Base-by-base conservation (phyloP, 345 rosid species). In the Acer yangbiense region DNA sequence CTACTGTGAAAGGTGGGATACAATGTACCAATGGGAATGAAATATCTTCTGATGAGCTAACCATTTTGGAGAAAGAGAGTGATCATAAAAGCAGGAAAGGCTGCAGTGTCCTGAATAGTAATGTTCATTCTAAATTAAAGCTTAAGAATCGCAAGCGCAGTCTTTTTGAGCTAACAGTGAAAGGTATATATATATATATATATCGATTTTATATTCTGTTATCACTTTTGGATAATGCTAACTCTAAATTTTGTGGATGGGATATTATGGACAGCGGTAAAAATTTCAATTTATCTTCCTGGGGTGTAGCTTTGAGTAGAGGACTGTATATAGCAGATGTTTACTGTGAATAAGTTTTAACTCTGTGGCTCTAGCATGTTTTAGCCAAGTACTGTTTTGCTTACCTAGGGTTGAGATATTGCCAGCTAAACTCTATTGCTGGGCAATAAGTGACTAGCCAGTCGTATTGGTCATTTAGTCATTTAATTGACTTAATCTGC, bases 121-220 rank as follows among this genome's bases (percentile, higher is more conserved):
- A 29, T 50, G 63, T 73, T 61, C 72, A 44, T 68, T 4, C 69
- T 80, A 58, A 57, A 52, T 65, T 68, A 48, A 82, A 76, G 71
- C 74, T 75, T 21, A 86, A 82, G 76, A 52, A 27, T 76, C 84
- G 84, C 32, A 82, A 77, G 35, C 91, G 86, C 44, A 87, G 88
- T 82, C 87, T 89, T 72, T 77, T 78, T 78, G 89, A 87, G 80
- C 72, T 87, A 48, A 74, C 89, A 4, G 23, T 63, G 29, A 84
- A 70, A 85, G 90, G 92, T 87, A 87, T 64, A 27, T 41, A 23
- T 57, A 48, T 23, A 90, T 87, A 87, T 64, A 27, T 48, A 23
- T 57, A 48, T 23, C n/a, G 52, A 12, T 72, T 6, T 72, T 79
- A 25, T 18, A 4, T 57, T 60, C 57, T 16, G 27, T 76, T 61